A percentile compares a stretch with the other conserved stretches of the same genome.
Evolutionary conservation across 169 alveolate genomes (phyloP).

Genomic region (Plasmodium malariae): DNA sequence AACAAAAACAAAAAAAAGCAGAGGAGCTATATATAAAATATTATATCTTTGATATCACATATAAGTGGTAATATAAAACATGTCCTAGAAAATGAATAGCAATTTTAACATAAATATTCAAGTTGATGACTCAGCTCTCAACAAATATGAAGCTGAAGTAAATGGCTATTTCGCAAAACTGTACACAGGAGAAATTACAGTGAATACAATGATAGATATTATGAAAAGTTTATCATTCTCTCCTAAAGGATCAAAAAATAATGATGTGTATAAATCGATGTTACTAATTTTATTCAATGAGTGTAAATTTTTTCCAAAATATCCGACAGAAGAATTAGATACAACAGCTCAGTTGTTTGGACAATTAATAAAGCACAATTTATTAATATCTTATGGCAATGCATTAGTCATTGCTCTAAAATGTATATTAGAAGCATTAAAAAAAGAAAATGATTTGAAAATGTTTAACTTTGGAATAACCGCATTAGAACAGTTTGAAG

Average conservation of each 20-base stretch:
- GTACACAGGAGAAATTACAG: slow-evolving; percentile 84
- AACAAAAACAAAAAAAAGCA: slow-evolving; percentile 1
- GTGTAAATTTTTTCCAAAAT: slow-evolving; percentile 90
- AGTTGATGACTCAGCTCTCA: slow-evolving; percentile 66
- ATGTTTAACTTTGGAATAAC: slow-evolving; percentile 87
- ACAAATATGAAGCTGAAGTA: slow-evolving; percentile 81
- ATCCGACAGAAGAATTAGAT: slow-evolving; percentile 88
- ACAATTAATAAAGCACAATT: slow-evolving; percentile 82
- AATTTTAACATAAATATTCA: slow-evolving; percentile 74
- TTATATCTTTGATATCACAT: neutral
- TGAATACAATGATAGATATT: slow-evolving; percentile 85
- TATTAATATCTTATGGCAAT: slow-evolving; percentile 82
- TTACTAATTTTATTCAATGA: slow-evolving; percentile 88
- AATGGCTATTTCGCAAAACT: slow-evolving; percentile 83
- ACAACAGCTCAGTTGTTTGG: slow-evolving; percentile 90
- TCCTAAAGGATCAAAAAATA: slow-evolving; percentile 84
- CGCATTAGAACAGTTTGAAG: slow-evolving; percentile 87
- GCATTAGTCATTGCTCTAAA: slow-evolving; percentile 80
- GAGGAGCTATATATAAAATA: neutral
- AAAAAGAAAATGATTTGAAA: slow-evolving; percentile 81
- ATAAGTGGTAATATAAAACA: slow-evolving; percentile 35
- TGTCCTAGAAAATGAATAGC: slow-evolving; percentile 64
- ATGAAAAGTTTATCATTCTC: slow-evolving; percentile 80
- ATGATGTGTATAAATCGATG: slow-evolving; percentile 84
- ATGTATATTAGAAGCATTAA: slow-evolving; percentile 86